These are phyloP conservation scores for Tolypocladium endophyticum DNA, from an alignment of 2,329 filamentous ascomycete genomes.

Conservation along the genomic window DNA sequence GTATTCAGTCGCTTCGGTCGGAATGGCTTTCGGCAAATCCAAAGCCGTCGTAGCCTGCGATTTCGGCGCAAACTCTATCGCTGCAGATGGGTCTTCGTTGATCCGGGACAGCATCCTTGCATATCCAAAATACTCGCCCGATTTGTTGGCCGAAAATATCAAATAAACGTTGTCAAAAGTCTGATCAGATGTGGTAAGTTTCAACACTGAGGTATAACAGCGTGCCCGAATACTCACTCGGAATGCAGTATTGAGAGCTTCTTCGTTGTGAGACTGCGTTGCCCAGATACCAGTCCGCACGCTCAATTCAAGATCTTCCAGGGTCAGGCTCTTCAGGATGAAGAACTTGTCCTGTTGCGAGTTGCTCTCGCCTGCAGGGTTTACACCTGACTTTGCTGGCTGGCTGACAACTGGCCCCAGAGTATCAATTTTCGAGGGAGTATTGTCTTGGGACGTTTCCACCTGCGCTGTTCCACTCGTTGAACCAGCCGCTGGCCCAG, in stretches of 20 bases:
- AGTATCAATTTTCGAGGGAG: not conserved
- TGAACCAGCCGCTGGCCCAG: constrained; percentile 38
- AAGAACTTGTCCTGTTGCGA: constrained; percentile 47
- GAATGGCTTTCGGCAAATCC: constrained; percentile 69
- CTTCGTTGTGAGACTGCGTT: constrained; percentile 88
- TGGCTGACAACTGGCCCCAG: constrained; percentile 4
- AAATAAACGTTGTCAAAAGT: constrained; percentile 75
- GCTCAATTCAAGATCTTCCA: constrained; percentile 82
- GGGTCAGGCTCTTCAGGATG: constrained; percentile 82
- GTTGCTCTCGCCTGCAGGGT: not conserved
- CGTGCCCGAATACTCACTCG: constrained; percentile 43
- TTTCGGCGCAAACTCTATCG: constrained; percentile 59
- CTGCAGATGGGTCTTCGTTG: constrained; percentile 60
- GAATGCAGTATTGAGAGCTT: constrained; percentile 71
- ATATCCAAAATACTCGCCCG: constrained; percentile 93
- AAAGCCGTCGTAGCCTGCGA: constrained; percentile 46
- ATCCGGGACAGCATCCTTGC: constrained; percentile 83
- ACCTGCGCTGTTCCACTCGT: constrained; percentile 7
- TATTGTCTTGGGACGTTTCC: constrained; percentile 6
- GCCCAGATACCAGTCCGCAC: constrained; percentile 86
- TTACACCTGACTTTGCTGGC: not conserved
- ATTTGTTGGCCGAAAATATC: constrained; percentile 94
- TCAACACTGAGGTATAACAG: too few relatives aligned
- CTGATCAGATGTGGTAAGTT: constrained; percentile 31
- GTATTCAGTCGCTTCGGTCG: constrained; percentile 66